phyloP scores from a whole-genome alignment of 1,139 yeast genomes.

The Candida tunisiensis region DNA sequence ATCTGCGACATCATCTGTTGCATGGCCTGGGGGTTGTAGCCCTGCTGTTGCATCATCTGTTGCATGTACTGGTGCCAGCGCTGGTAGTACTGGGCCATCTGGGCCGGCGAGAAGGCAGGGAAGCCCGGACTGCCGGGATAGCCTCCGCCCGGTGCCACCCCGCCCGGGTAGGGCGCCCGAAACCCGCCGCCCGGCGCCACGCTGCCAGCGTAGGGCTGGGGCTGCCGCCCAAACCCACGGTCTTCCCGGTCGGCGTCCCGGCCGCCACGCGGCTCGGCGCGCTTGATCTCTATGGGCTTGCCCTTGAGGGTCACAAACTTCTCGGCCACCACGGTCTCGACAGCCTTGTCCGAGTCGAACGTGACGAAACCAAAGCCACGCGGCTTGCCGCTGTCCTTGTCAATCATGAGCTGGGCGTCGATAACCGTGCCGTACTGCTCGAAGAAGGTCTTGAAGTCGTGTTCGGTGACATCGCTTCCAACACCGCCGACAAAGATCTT shows the following conservation, averaged over 20 bases:
- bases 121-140: constrained; percentile 4
- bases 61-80: constrained; percentile 57
- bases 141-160: constrained; percentile 12
- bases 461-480: constrained; percentile 88
- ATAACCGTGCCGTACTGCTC: constrained; percentile 84
- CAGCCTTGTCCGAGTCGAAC: constrained; percentile 90
- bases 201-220: neutral
- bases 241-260: constrained; percentile 5
- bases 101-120: constrained; percentile 43
- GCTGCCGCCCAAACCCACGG: constrained; percentile 1
- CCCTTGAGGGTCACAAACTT: constrained; percentile 76
- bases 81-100: constrained; percentile 81
- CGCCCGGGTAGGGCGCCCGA: constrained; percentile 3
- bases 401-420: constrained; percentile 96
- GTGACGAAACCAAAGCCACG: constrained; percentile 98
- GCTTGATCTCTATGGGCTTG: constrained; percentile 84
- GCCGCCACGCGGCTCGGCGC: constrained; percentile 86
- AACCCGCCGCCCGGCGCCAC: constrained; percentile 3
- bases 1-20: constrained; percentile 3
- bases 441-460: constrained; percentile 77
- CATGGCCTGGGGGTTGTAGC: constrained; percentile 5
- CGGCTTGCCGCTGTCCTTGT: constrained; percentile 94
- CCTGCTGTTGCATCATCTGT: constrained; percentile 12
- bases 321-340: constrained; percentile 75
- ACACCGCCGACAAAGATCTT: constrained; percentile 98